Percentiles rank a stretch among this genome's conserved stretches.
phyloP scores from a whole-genome alignment of 2,329 filamentous ascomycete species.

The Verticillium dahliae region DNA sequence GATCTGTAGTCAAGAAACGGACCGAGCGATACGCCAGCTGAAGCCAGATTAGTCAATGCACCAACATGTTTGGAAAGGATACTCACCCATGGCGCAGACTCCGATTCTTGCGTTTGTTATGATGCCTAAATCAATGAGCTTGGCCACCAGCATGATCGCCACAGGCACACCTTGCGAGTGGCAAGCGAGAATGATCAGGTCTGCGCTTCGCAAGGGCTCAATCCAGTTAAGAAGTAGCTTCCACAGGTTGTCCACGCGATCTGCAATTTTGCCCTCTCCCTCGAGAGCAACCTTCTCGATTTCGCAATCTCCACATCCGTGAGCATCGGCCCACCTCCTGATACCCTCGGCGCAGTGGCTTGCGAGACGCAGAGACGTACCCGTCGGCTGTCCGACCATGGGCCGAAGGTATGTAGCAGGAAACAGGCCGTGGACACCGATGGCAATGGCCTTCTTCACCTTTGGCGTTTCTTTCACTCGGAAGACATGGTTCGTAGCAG shows the following conservation, averaged over 20 bases:
- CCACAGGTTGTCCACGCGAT: slow-evolving; percentile 89
- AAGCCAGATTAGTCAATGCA: background rate
- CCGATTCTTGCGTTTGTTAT: slow-evolving; percentile 72
- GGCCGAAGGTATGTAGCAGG: slow-evolving; percentile 81
- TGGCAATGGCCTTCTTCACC: slow-evolving; percentile 81
- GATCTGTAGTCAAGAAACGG: slow-evolving; percentile 91
- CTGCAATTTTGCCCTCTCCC: slow-evolving; percentile 85
- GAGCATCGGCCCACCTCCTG: slow-evolving; percentile 68
- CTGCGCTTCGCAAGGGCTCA: slow-evolving; percentile 77
- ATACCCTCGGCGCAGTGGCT: slow-evolving; percentile 81
- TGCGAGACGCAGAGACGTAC: slow-evolving; percentile 89
- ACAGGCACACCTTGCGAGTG: slow-evolving; percentile 96
- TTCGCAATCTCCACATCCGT: slow-evolving; percentile 68
- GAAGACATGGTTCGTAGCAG: slow-evolving; percentile 63
- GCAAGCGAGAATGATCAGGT: slow-evolving; percentile 86
- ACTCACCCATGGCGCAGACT: slow-evolving; percentile 67
- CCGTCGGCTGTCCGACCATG: slow-evolving; percentile 89
- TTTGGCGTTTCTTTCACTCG: slow-evolving; percentile 61
- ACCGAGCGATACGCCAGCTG: slow-evolving; percentile 85
- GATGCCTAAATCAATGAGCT: slow-evolving; percentile 84
- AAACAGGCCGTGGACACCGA: slow-evolving; percentile 92
- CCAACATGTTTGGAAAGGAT: background rate
- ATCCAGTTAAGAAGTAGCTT: slow-evolving; percentile 93
- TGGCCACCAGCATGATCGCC: slow-evolving; percentile 83
- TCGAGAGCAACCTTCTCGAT: slow-evolving; percentile 94